Base-by-base conservation (phyloP, 176 grass and related monocot species). In the Otatea glauca region DNA sequence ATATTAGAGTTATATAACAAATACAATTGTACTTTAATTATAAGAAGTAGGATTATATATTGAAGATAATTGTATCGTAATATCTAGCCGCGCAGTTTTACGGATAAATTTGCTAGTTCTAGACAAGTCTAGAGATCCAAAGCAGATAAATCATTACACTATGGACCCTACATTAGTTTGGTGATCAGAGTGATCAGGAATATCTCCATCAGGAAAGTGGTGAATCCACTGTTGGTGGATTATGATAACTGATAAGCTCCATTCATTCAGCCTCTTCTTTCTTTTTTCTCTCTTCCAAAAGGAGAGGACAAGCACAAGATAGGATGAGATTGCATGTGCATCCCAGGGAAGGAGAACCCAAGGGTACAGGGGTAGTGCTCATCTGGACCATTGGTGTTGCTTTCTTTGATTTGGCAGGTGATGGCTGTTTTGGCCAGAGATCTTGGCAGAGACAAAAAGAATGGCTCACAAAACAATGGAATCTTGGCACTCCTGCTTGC, bases 321-420 rank as follows among this genome's bases (percentile, higher is more conserved):
- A 42, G 82, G 83, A 63, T 86, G 78, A 70, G 78, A 82, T 86
- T 6, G 20, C 83, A 90, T 82, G 78, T 82, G 87, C 16, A 61
- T 81, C 43, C 43, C 72, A 8, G 18, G 29, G 14, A 39, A 84
- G 58, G 45, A 74, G 61, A 27, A 39, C 68, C 39, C 16, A n/a
- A 3, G 42, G 2, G 55, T 76, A 34, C n/a, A 85, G 51, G 78
- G 12, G 6, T 24, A 27, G 56, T 75, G 45, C 35, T 56, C 7
- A 17, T 23, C 71, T 65, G 53, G 70, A 29, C 83, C 78, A 82
- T 55, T 21, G 37, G 6, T 81, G 21, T 56, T 89, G 64, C 65
- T 38, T 80, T 38, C 65, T 56, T 47, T 32, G 83, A 65, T 85
- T 76, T 68, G 80, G 43, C 54, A 48, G 81, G 47, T 24, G 68